Percentiles rank a stretch among this genome's conserved stretches.
phyloP scores from a whole-genome alignment of 139 green algal species.

The Chlamydomonas urium region DNA sequence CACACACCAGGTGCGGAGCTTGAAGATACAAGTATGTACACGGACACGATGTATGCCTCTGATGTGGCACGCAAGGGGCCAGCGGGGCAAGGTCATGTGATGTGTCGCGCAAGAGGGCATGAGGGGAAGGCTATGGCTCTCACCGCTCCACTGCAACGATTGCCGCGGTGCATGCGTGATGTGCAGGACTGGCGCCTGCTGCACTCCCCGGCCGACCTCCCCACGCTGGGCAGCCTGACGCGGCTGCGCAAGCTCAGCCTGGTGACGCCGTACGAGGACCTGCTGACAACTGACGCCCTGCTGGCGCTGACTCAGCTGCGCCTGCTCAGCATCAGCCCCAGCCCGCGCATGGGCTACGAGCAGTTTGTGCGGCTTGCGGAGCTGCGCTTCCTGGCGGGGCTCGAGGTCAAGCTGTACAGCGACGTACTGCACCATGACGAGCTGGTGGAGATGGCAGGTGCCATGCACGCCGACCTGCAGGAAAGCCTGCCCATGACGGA shows the following conservation, averaged over 20 bases:
- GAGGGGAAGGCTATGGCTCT: too few relatives aligned
- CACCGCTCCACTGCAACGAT: too few relatives aligned
- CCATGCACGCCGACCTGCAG: constrained; percentile 11
- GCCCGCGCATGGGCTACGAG: neutral
- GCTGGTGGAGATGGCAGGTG: constrained; percentile 4
- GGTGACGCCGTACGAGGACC: constrained; percentile 13
- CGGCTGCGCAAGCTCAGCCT: constrained; percentile 18
- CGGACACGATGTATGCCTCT: too few relatives aligned
- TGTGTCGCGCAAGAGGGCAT: too few relatives aligned
- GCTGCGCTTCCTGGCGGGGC: constrained; percentile 18
- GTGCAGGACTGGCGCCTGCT: constrained; percentile 11
- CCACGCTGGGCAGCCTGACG: neutral
- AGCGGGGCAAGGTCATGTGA: too few relatives aligned
- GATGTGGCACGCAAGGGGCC: too few relatives aligned
- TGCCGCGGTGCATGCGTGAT: neutral
- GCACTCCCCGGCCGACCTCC: neutral
- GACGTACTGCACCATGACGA: constrained; percentile 15
- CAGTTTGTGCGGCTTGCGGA: neutral
- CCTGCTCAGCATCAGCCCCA: constrained; percentile 13
- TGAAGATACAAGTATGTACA: too few relatives aligned
- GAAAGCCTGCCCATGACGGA: constrained; percentile 21
- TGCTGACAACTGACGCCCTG: neutral
- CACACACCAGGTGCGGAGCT: neutral
- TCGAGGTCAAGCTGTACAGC: constrained; percentile 21
- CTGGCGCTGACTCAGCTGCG: constrained; percentile 17